Conservation (phyloP, 2,329 filamentous ascomycete genomes). For the Hymenoscyphus salicellus region DNA sequence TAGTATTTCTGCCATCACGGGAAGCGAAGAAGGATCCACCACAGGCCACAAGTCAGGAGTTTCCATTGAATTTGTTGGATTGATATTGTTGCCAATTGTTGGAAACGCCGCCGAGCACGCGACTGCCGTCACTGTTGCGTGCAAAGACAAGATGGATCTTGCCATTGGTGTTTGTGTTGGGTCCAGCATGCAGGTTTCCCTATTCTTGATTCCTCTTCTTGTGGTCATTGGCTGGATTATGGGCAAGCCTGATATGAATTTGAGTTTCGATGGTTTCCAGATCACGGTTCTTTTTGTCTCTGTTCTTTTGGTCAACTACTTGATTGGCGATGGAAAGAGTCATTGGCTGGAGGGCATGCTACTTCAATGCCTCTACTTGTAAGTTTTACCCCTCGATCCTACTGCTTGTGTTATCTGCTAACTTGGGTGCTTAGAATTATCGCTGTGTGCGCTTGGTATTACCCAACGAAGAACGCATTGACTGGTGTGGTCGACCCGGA, state of each 20-base stretch:
- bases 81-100: slow-evolving; percentile 77
- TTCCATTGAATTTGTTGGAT: slow-evolving; percentile 76
- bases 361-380: slow-evolving; percentile 34
- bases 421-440: slow-evolving; percentile 12
- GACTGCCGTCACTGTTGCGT: slow-evolving; percentile 74
- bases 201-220: slow-evolving; percentile 76
- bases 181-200: slow-evolving; percentile 77
- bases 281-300: slow-evolving; percentile 81
- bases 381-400: slow-evolving; percentile 11
- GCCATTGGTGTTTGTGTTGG: slow-evolving; percentile 81
- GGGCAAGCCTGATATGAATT: slow-evolving; percentile 61
- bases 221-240: slow-evolving; percentile 79
- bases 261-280: slow-evolving; percentile 78
- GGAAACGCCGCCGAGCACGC: slow-evolving; percentile 81
- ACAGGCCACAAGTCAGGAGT: slow-evolving; percentile 45
- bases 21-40: slow-evolving; percentile 44
- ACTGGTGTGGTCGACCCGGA: slow-evolving; percentile 6
- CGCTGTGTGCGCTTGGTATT: slow-evolving; percentile 26
- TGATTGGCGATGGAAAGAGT: slow-evolving; percentile 70
- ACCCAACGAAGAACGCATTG: slow-evolving; percentile 9
- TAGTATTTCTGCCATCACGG: slow-evolving; percentile 71
- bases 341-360: slow-evolving; percentile 42
- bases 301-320: slow-evolving; percentile 79
- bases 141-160: slow-evolving; percentile 72
- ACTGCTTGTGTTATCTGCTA: background rate